Conservation (phyloP, 352 stramenopile species). For the Pythium grandisporangium region DNA sequence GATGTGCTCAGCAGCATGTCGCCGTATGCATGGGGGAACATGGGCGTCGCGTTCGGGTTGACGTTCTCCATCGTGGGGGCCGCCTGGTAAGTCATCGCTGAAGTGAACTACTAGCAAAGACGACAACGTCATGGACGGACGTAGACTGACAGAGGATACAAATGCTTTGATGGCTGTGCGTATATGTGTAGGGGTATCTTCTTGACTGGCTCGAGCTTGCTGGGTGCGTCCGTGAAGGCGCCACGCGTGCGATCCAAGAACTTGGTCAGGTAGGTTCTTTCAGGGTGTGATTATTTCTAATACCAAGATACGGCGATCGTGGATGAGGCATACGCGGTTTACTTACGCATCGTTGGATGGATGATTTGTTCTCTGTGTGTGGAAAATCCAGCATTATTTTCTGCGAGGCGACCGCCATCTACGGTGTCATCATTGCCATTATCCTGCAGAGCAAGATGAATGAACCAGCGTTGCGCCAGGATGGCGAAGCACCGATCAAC, state of each 20-base stretch:
- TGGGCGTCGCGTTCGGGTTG: constrained; percentile 96
- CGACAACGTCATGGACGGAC: no score
- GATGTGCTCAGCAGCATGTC: constrained; percentile 98
- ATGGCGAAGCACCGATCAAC: constrained; percentile 62
- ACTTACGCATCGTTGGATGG: no score
- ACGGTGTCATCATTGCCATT: constrained; percentile 99
- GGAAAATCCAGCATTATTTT: constrained; percentile 99
- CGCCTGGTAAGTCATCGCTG: constrained; percentile 88
- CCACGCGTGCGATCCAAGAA: constrained; percentile 99
- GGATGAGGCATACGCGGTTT: no score
- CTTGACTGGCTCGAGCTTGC: constrained; percentile 92
- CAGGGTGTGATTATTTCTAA: no score
- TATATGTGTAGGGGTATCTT: constrained; percentile 82
- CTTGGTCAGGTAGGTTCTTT: constrained; percentile 90
- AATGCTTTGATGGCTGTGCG: no score
- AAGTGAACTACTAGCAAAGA: no score
- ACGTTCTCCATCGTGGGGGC: constrained; percentile 96
- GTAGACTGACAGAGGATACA: background rate
- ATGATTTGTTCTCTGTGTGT: no score
- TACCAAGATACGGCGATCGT: no score
- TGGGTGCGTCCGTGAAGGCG: constrained; percentile 97
- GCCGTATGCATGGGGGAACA: constrained; percentile 96
- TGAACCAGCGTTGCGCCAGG: constrained; percentile 47
- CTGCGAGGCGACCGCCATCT: constrained; percentile 99
- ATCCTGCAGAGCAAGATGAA: constrained; percentile 98